Evolutionary conservation across 108 stramenopile species (phyloP).

Genomic region (Cyclotella kingstonii): DNA sequence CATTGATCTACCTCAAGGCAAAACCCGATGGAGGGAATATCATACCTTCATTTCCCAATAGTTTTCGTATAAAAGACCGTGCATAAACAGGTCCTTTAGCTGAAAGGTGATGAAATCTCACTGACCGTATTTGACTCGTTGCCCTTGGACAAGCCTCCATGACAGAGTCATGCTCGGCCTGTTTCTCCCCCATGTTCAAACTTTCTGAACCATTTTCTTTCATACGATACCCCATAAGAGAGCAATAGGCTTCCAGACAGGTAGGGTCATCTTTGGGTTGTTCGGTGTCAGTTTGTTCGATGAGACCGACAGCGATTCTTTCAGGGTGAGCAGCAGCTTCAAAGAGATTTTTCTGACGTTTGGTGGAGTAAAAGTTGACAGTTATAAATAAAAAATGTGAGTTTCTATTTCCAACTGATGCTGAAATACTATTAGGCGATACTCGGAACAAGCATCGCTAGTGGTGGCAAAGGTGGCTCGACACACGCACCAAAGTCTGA

Average conservation of each 20-base stretch:
- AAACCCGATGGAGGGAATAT: no score
- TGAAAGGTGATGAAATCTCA: constrained; percentile 54
- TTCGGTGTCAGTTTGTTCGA: constrained; percentile 70
- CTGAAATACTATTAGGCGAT: no score
- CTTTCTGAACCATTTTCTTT: no score
- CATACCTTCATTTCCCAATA: constrained; percentile 85
- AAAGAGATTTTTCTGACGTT: constrained; percentile 47
- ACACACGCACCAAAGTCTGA: constrained; percentile 41
- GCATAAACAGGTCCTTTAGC: constrained; percentile 83
- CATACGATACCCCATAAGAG: constrained; percentile 28
- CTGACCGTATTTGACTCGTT: constrained; percentile 54
- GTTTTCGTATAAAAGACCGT: constrained; percentile 62
- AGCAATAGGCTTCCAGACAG: constrained; percentile 46
- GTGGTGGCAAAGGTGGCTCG: no score
- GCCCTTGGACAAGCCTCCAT: constrained; percentile 27
- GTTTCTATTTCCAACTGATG: no score
- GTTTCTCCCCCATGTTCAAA: constrained; percentile 29
- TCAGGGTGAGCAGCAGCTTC: constrained; percentile 70
- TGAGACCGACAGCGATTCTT: constrained; percentile 65
- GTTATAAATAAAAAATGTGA: no score
- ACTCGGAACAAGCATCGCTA: no score
- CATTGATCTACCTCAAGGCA: no score
- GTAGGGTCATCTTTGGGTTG: constrained; percentile 25
- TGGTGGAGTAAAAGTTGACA: no score
- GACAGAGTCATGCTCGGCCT: constrained; percentile 25